These are phyloP conservation scores for Erythrophleum fordii DNA, from an alignment of 306 rosid species.

Conservation along the genomic window DNA sequence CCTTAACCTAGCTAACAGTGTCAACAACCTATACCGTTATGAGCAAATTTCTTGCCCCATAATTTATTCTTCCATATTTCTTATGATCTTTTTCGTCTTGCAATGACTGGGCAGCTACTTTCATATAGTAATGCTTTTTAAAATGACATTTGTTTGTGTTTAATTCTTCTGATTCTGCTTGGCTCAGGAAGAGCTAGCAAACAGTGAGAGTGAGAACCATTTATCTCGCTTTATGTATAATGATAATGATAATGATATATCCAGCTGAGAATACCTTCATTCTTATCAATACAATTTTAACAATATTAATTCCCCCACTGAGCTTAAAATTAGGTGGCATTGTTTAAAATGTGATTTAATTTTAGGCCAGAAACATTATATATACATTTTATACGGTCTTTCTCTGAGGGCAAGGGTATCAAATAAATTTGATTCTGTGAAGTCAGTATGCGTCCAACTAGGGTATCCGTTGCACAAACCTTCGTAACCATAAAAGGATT, in stretches of 20 bases:
- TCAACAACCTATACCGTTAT: neutral
- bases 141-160: neutral
- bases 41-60: neutral
- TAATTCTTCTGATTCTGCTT: neutral
- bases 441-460: neutral
- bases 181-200: neutral
- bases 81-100: neutral
- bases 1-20: neutral
- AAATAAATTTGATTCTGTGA: neutral
- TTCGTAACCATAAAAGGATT: neutral
- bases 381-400: neutral
- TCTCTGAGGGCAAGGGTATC: neutral
- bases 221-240: neutral
- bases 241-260: neutral
- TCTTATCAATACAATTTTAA: neutral
- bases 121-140: neutral
- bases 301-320: neutral
- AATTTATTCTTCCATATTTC: neutral
- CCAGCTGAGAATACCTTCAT: neutral
- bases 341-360: neutral
- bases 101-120: neutral
- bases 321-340: neutral
- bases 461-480: neutral
- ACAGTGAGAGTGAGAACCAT: neutral
- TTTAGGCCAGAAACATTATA: conserved; percentile 15